Base-by-base conservation (phyloP, 495 filamentous ascomycete genomes). In the Aspergillus olivimuriae region DNA sequence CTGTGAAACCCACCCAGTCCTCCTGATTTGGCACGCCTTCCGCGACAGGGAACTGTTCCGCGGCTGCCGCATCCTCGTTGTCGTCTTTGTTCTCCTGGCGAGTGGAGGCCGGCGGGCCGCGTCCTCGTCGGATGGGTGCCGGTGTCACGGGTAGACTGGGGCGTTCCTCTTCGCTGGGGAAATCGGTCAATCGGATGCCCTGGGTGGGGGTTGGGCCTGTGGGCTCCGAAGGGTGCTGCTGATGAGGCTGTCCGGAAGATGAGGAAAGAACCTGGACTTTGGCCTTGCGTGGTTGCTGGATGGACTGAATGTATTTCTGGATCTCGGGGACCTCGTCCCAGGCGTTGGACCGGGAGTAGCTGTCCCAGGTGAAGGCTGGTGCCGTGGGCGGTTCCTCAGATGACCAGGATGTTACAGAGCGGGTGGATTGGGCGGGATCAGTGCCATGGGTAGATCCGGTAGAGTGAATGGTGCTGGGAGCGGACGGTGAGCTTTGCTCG, bases 131-230 rank as follows among this genome's bases (percentile, higher is more conserved):
- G 45, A 87, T 76, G 3, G 89, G 87, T 1, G 86, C 86, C 2
- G 89, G 89, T 10, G 89, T 95, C 19, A 95, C 89, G 14, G 89
- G 88, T n/a, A 95, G 74, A 53, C 85, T 89, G 32, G 89, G 89
- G 14, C 89, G 76, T 60, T 95, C 89, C 46, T 77, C 62, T 59
- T 83, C 86, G 50, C 76, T 84, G 2, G 89, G 89, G 66, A 95
- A 95, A 65, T 94, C 87, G 19, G 87, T 94, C 17, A 94, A 63
- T 48, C 69, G 83, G 44, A 78, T 75, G 57, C 75, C 78, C 41
- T 71, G 70, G 24, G 72, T 60, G 43, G 68, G 66, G 30, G 61
- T 59, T 38, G 39, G 19, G 1, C 12, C 46, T 7, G 16, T 12
- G n/a, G n/a, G n/a, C n/a, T n/a, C n/a, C n/a, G n/a, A n/a, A n/a